Evolutionary conservation across 768 basidiomycete species (phyloP), one percentile per base, ranked within the genome.

Genomic region (Calocybe cyanea): DNA sequence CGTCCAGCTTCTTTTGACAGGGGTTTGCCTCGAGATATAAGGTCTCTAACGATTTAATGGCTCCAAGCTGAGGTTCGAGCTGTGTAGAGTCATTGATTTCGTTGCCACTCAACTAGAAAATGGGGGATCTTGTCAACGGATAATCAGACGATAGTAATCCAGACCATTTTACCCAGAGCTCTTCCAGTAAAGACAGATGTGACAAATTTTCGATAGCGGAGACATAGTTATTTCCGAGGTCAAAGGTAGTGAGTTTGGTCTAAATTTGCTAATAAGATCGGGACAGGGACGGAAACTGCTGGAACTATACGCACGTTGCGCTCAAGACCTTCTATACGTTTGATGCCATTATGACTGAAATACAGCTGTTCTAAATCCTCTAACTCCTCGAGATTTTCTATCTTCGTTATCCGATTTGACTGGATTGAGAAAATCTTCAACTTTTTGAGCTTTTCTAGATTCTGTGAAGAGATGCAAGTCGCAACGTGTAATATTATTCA

Each of bases 21-120:
- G 96, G 96, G 59, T 99, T 99, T 4, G 81, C 85, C 67, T 99
- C 96, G 19, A 99, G 79, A 62, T 99, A 99, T 6, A 99, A 73
- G 1, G 96, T 99, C 60, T 85, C 75, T 10, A 99, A 73, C 1
- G 80, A 73, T 6, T 65, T 39, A 23, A 90, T 70, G 10, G 75
- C 68, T 46, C 67, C 63, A 43, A 95, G 75, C 60, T 94, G 76
- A 0, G 72, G 62, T 30, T 87, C 85, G 5, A 98, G 68, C 2
- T 78, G 72, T 7, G 66, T 72, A 7, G 97, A 67, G 49, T 83
- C 78, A 3, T 81, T 70, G 34, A 99, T 87, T 57, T 83, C 71
- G 66, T 99, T 99, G 52, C 89, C 77, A 62, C 85, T 96, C 52
- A 93, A 78, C 94, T 97, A 34, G 43, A 15, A 28, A 30, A 14